A percentile compares a stretch with the other conserved stretches of the same genome.
Conservation (phyloP, 2,329 filamentous ascomycete genomes). For the Xylaria arbuscula region DNA sequence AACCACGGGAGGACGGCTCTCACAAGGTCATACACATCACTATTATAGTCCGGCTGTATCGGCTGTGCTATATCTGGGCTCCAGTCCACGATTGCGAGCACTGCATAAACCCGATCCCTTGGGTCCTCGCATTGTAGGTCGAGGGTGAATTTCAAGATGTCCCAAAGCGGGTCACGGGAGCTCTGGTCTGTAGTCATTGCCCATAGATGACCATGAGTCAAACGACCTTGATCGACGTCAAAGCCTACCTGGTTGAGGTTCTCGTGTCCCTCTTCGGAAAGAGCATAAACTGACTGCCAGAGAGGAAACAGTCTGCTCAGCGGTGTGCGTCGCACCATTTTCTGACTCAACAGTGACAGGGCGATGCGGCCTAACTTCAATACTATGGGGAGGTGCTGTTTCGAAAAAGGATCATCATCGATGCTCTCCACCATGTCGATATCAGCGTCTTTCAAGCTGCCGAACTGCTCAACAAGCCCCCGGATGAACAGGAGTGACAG, state of each 20-base stretch:
- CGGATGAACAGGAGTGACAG: neutral
- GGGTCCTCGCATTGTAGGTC: neutral
- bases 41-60: neutral
- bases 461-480: neutral
- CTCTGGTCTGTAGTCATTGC: neutral
- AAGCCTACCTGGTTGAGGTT: neutral
- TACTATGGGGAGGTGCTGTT: neutral
- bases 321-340: constrained; percentile 1
- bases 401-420: neutral
- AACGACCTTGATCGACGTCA: neutral
- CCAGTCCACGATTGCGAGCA: neutral
- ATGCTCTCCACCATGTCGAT: neutral
- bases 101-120: constrained; percentile 1
- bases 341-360: neutral
- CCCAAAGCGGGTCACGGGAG: neutral
- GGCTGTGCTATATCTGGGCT: neutral
- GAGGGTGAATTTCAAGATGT: neutral
- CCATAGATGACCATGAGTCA: neutral
- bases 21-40: neutral
- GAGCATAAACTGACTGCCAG: neutral
- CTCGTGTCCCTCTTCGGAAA: neutral
- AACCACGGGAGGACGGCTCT: neutral
- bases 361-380: neutral
- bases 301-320: neutral
- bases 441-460: neutral